A percentile compares a stretch with the other conserved stretches of the same genome.
phyloP scores from a whole-genome alignment of 2,329 filamentous ascomycete species.

The Penicillium sp. region DNA sequence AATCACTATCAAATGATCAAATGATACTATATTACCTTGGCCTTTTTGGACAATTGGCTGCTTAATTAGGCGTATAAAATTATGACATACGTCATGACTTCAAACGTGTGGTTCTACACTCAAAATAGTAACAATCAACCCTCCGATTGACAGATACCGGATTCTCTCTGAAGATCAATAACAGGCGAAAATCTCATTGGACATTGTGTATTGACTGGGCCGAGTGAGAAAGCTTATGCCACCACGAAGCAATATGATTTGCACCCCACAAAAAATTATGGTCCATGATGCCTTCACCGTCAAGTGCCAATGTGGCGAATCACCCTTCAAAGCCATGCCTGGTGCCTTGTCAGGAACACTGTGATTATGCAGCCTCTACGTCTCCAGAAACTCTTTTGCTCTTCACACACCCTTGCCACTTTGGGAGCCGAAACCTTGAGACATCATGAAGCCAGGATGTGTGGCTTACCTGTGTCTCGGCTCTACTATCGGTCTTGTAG shows the following conservation, averaged over 20 bases:
- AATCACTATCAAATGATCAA: not conserved
- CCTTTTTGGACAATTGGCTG: not conserved
- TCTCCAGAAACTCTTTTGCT: not conserved
- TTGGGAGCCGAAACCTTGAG: not conserved
- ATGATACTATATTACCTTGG: not conserved
- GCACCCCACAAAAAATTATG: not conserved
- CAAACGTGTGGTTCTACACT: not conserved
- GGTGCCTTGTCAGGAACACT: not conserved
- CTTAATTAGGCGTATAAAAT: not conserved
- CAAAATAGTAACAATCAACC: not conserved
- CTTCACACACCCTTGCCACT: not conserved
- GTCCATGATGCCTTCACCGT: conserved; percentile 9
- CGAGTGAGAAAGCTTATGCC: not conserved
- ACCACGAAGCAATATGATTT: not conserved
- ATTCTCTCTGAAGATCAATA: not conserved
- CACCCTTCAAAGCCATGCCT: not conserved
- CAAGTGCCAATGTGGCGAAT: conserved; percentile 1
- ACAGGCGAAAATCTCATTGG: not conserved
- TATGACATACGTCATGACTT: not conserved
- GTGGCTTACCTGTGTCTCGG: conserved; percentile 1
- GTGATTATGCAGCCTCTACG: not conserved
- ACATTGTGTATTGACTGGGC: not conserved
- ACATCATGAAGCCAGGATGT: conserved; percentile 4
- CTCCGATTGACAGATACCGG: not conserved
- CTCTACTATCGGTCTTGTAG: not conserved